phyloP scores from a whole-genome alignment of 2,329 filamentous ascomycete genomes.

The Esteya vermicola region DNA sequence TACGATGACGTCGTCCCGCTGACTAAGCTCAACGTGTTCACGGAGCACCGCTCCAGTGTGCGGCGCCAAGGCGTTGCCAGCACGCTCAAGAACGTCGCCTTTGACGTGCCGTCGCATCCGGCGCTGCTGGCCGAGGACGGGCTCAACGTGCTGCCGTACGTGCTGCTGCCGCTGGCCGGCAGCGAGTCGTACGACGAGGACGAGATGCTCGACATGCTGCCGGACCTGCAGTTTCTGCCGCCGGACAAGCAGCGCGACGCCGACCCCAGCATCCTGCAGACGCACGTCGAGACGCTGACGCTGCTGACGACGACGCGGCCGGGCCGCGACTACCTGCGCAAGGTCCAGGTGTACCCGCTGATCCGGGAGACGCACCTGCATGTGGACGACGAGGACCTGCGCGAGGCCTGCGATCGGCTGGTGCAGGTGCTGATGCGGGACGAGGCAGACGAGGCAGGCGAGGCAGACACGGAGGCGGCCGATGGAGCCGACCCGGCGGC shows the following conservation, averaged over 20 bases:
- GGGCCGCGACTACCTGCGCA: constrained; percentile 60
- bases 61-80: constrained; percentile 88
- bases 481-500: no score
- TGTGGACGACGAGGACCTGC: constrained; percentile 64
- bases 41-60: constrained; percentile 71
- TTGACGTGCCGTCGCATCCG: constrained; percentile 62
- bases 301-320: constrained; percentile 66
- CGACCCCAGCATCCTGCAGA: constrained; percentile 63
- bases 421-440: constrained; percentile 82
- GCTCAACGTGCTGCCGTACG: constrained; percentile 74
- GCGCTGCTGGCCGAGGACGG: constrained; percentile 56
- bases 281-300: constrained; percentile 78
- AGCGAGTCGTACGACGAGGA: constrained; percentile 80
- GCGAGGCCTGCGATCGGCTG: constrained; percentile 73
- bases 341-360: constrained; percentile 75
- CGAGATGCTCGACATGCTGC: constrained; percentile 73
- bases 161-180: constrained; percentile 77
- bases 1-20: constrained; percentile 81
- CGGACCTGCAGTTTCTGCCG: constrained; percentile 77
- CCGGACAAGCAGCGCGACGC: constrained; percentile 78
- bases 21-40: constrained; percentile 87
- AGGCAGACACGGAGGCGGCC: constrained; percentile 16
- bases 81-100: constrained; percentile 87
- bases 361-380: constrained; percentile 72
- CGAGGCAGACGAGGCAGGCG: constrained; percentile 30